A percentile compares a stretch with the other conserved stretches of the same genome.
Conservation (phyloP, 495 filamentous ascomycete genomes). For the Neurospora pannonica region DNA sequence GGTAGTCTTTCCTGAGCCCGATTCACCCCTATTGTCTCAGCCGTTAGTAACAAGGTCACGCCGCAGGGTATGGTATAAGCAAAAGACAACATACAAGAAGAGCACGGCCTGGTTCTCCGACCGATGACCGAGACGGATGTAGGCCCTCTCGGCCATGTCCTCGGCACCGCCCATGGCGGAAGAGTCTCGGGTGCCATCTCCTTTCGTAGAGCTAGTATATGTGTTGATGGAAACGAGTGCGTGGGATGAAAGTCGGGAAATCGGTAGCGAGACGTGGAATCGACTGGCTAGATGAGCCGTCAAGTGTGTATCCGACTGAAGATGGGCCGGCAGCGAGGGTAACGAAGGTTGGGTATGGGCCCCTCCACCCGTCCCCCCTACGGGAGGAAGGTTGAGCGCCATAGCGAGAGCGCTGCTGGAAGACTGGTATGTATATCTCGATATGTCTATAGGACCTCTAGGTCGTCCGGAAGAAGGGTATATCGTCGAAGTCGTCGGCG, state of each 20-base stretch:
- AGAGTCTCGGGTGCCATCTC: constrained; percentile 81
- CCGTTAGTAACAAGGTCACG: constrained; percentile 14
- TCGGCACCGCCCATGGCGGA: constrained; percentile 82
- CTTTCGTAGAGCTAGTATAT: constrained; percentile 76
- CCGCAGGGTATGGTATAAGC: background rate
- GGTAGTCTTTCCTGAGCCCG: constrained; percentile 90
- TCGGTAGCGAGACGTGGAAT: constrained; percentile 83
- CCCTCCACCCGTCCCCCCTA: constrained; percentile 40
- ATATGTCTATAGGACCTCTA: background rate
- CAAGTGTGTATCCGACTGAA: constrained; percentile 92
- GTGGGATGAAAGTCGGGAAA: constrained; percentile 79
- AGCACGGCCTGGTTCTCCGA: constrained; percentile 88
- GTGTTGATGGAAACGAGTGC: constrained; percentile 88
- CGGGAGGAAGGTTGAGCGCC: constrained; percentile 35
- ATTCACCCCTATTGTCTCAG: constrained; percentile 62
- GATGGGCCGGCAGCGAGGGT: constrained; percentile 76
- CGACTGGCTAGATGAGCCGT: constrained; percentile 93
- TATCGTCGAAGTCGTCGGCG: background rate
- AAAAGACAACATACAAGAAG: constrained; percentile 61
- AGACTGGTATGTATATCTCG: background rate
- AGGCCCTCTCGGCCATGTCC: constrained; percentile 77
- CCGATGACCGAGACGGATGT: constrained; percentile 73
- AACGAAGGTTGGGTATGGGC: constrained; percentile 85
- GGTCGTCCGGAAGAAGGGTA: background rate
- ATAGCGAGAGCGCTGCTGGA: constrained; percentile 19